Percentiles rank a stretch among this genome's conserved stretches.
phyloP scores from a whole-genome alignment of 2,329 filamentous ascomycete species.

The Aspergillus sp. region DNA sequence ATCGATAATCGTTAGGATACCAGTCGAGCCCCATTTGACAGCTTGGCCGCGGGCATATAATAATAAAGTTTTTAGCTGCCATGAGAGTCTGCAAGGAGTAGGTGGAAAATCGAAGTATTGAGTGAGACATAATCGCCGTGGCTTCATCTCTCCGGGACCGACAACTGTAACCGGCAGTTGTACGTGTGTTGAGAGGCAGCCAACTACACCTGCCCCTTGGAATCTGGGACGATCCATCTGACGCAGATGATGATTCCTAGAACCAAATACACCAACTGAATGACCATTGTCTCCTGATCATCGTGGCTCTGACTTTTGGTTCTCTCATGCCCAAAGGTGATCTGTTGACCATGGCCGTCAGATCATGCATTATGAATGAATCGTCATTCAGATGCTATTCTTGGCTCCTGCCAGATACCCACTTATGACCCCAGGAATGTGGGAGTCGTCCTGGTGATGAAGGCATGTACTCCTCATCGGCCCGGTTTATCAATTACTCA shows the following conservation, averaged over 20 bases:
- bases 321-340: neutral
- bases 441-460: neutral
- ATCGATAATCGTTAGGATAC: neutral
- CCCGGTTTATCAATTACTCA: neutral
- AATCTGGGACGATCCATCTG: neutral
- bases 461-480: slow-evolving; percentile 2
- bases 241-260: neutral
- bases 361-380: neutral
- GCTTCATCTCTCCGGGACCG: neutral
- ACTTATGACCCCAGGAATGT: neutral
- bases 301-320: neutral
- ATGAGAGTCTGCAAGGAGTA: neutral
- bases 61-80: neutral
- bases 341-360: neutral
- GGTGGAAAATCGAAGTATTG: neutral
- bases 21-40: neutral
- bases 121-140: neutral
- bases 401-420: neutral
- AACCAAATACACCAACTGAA: neutral
- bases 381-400: neutral
- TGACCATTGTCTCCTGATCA: neutral
- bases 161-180: neutral
- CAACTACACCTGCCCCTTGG: neutral
- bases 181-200: neutral
- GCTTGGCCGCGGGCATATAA: neutral